Evolutionary conservation across 148 eudicot genomes (phyloP), one percentile per base, ranked within the genome.

Genomic region (Silene uniflora): DNA sequence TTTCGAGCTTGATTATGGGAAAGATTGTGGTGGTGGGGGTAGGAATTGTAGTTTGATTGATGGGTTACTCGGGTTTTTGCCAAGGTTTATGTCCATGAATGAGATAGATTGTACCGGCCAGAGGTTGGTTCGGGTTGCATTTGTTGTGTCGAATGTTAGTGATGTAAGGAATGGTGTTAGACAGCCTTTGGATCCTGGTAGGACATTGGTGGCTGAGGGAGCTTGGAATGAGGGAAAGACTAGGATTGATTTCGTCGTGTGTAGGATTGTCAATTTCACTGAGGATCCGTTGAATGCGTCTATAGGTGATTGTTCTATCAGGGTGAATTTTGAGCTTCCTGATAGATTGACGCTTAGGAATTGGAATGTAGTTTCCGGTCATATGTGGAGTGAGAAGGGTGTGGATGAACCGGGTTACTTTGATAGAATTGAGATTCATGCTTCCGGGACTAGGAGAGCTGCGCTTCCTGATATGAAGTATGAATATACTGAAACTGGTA

Each of bases 201-300:
- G 79, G 65, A 81, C 86, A 6, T 75, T 95, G 67, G 84, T 95
- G 67, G 89, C 90, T 70, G 98, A 95, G 82, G 98, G 98, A 55
- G 80, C 58, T 19, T 95, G 98, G 98, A 86, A 95, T 75, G 58
- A 14, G 81, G 79, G 76, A 56, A 85, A 78, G 66, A 86, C 73
- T 44, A 85, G 78, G 75, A 74, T 92, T 77, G 83, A 75, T 72
- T 85, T 92, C 69, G 92, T 89, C 77, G 97, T 89, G 25, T 95
- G 98, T 67, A 88, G 87, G 70, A 84, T 91, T 16, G 46, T 85
- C 59, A 82, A 81, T 76, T 35, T 81, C n/a, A 79, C 71, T 4
- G 85, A 79, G 44, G 67, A 80, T 19, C 72, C 81, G 5, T 81
- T 82, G 46, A 88, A 83, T 78, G 88, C 84, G 58, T 85, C 83